Evolutionary conservation across 83 land plant species (phyloP), one percentile per base, ranked within the genome.

Genomic region (Thuja plicata): DNA sequence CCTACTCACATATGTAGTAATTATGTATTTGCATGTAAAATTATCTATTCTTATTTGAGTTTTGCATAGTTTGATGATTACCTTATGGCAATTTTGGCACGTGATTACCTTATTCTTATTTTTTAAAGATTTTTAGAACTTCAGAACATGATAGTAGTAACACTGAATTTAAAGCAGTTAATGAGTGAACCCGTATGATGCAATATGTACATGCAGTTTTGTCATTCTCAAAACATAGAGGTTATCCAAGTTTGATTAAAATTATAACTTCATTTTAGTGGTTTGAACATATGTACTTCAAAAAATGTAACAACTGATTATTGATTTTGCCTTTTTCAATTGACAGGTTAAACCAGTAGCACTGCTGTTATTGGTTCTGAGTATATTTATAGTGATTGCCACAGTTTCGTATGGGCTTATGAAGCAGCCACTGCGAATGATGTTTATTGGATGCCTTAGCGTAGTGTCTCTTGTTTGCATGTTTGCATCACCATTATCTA

Each of bases 401-500:
- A 62, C 70, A 77, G 91, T 89, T 35, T 94, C 95, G 76, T 89
- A 94, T 70, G 85, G 77, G 77, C 87, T 90, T 17, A 60, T 85
- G 82, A 81, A 91, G 48, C 45, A 41, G 48, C 79, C 43, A 12
- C 57, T 71, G 9, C 91, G 97, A 38, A 89, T 76, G 80, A 84
- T 87, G 0, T 86, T 93, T 57, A 94, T 95, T 86, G 97, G 97
- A 12, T 87, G 85, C 41, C 41, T 95, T 76, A 93, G 93, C 88
- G 85, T 89, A 84, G 89, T 89, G 89, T 90, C 95, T 27, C 95
- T 95, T 85, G 87, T 95, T 87, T 92, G 93, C 89, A 95, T 95
- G 97, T 94, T 93, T 87, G 97, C 97, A n/a, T 95, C 97, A 11
- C 97, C 97, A 16, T 85, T 95, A 86, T 93, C 94, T 71, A 90